phyloP scores from a whole-genome alignment of 331 rosid genomes.

The Acacia concinna region DNA sequence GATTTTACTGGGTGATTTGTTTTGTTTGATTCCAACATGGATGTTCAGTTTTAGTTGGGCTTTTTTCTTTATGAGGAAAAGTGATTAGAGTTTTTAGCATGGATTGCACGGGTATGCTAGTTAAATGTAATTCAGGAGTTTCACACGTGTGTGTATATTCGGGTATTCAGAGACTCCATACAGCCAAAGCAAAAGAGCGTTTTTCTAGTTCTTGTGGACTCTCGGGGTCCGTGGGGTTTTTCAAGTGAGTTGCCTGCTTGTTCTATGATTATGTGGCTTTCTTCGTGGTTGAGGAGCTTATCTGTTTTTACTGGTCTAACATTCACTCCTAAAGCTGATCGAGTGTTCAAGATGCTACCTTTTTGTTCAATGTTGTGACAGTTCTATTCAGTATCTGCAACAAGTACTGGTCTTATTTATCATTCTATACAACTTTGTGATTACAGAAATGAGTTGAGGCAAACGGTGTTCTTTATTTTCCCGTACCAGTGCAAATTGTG shows the following conservation, averaged over 20 bases:
- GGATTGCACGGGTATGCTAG: constrained; percentile 7
- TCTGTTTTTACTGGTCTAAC: constrained; percentile 14
- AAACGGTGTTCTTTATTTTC: not conserved
- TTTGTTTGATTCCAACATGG: not conserved
- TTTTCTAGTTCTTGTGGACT: constrained; percentile 4
- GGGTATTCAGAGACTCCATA: not conserved
- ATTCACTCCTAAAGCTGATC: not conserved
- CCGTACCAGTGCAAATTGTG: not conserved
- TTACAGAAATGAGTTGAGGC: not conserved
- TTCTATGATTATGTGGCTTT: not conserved
- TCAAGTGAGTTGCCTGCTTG: constrained; percentile 31
- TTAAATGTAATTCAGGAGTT: constrained; percentile 13
- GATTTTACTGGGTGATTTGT: constrained; percentile 41
- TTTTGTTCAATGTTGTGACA: not conserved
- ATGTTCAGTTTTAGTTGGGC: not conserved
- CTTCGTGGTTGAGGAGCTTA: not conserved
- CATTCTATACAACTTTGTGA: not conserved
- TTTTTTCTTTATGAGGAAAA: constrained; percentile 23
- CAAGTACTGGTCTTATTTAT: not conserved
- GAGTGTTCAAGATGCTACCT: not conserved
- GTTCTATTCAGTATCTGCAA: not conserved
- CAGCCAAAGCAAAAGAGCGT: not conserved
- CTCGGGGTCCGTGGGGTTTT: not conserved
- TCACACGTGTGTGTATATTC: not conserved
- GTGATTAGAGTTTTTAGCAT: not conserved